phyloP scores from a whole-genome alignment of 1,284 basidiomycete species.

The Macrocybe sp. region DNA sequence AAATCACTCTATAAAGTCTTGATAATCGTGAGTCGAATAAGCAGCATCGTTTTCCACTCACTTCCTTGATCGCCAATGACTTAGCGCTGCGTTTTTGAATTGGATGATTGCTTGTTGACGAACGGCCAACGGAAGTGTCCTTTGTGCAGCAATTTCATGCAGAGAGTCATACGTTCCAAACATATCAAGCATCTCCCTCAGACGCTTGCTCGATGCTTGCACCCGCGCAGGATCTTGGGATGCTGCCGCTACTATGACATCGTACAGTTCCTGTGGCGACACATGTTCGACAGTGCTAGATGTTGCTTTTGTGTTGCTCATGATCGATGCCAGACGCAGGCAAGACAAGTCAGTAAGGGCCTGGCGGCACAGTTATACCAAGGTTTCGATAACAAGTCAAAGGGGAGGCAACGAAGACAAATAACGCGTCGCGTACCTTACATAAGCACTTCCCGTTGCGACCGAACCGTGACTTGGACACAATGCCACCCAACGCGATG shows the following conservation, averaged over 20 bases:
- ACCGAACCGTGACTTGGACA: too few relatives aligned
- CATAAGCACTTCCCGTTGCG: too few relatives aligned
- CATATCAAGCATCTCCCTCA: constrained; percentile 63
- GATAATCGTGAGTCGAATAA: constrained; percentile 7
- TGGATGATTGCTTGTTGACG: constrained; percentile 78
- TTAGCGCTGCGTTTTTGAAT: constrained; percentile 68
- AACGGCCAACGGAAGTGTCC: constrained; percentile 51
- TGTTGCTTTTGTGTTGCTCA: constrained; percentile 12
- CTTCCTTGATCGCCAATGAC: constrained; percentile 72
- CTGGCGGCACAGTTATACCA: too few relatives aligned
- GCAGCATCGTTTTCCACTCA: constrained; percentile 23
- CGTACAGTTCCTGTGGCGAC: constrained; percentile 57
- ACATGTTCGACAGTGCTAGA: constrained; percentile 33
- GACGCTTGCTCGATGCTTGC: constrained; percentile 51
- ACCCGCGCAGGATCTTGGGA: constrained; percentile 64
- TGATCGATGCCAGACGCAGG: constrained; percentile 4
- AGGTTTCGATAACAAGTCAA: background rate
- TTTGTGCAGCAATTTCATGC: constrained; percentile 63
- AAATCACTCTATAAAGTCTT: constrained; percentile 45
- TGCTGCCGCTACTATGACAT: constrained; percentile 58
- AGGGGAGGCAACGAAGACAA: constrained; percentile 17
- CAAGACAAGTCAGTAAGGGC: background rate
- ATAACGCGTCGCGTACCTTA: constrained; percentile 30
- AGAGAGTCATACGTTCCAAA: constrained; percentile 67
- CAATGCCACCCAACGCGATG: constrained; percentile 3